phyloP scores from a whole-genome alignment of 1,139 yeast genomes.

The Lodderomyces theae region DNA sequence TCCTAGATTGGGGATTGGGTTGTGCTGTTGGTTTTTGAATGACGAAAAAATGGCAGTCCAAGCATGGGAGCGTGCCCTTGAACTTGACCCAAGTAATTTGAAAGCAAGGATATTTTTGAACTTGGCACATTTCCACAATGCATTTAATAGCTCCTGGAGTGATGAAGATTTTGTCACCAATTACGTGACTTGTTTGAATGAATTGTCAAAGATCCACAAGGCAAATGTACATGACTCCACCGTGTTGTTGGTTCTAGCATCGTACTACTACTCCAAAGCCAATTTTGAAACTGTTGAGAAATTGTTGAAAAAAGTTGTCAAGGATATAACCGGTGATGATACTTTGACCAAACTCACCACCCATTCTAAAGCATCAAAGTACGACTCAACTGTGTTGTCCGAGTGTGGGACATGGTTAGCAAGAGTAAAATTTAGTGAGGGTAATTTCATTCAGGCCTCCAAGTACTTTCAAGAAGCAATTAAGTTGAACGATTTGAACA shows the following conservation, averaged over 20 bases:
- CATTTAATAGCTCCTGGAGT: constrained; percentile 55
- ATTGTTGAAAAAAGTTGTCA: constrained; percentile 52
- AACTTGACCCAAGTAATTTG: constrained; percentile 59
- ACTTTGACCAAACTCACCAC: constrained; percentile 18
- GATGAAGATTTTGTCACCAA: constrained; percentile 57
- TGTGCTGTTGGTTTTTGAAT: constrained; percentile 87
- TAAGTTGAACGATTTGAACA: constrained; percentile 57
- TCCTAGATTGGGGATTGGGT: constrained; percentile 92
- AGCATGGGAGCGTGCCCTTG: constrained; percentile 81
- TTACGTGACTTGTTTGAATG: constrained; percentile 46
- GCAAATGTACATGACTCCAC: constrained; percentile 32
- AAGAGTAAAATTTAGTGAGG: constrained; percentile 61
- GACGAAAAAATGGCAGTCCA: constrained; percentile 72
- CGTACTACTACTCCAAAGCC: constrained; percentile 60
- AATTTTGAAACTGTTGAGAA: constrained; percentile 57
- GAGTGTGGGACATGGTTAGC: constrained; percentile 88
- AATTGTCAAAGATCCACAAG: constrained; percentile 28
- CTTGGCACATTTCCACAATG: constrained; percentile 64
- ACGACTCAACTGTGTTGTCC: constrained; percentile 49
- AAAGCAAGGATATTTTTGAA: constrained; percentile 67
- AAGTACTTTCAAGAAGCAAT: constrained; percentile 71
- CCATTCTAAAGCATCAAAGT: constrained; percentile 25
- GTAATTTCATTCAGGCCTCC: constrained; percentile 67
- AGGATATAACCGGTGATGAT: constrained; percentile 24
- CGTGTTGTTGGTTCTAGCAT: constrained; percentile 44